Conservation (phyloP, 2,329 filamentous ascomycete species). For the Fusarium temperatum region DNA sequence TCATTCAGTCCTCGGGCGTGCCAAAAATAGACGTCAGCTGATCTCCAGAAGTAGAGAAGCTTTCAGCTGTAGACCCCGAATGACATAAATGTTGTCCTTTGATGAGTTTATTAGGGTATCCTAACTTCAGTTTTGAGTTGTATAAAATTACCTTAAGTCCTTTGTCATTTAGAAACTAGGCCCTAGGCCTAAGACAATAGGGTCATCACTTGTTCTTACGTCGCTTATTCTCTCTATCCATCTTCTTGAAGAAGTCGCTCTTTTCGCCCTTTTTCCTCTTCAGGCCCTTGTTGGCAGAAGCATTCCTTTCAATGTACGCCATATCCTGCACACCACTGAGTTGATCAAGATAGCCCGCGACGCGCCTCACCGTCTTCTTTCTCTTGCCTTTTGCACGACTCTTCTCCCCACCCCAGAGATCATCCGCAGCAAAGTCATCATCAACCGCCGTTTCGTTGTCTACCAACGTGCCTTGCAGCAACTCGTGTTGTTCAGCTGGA, state of each 20-base stretch:
- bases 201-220: fast-evolving
- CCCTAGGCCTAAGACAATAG: fast-evolving
- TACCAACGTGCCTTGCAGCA: constrained; percentile 87
- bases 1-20: too few relatives aligned
- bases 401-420: background rate
- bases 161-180: too few relatives aligned
- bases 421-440: background rate
- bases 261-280: background rate
- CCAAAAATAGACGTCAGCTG: too few relatives aligned
- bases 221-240: constrained; percentile 50
- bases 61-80: fast-evolving
- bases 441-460: constrained; percentile 72
- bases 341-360: constrained; percentile 86
- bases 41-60: too few relatives aligned
- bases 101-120: too few relatives aligned
- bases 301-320: constrained; percentile 89
- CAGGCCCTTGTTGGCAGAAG: constrained; percentile 46
- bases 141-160: too few relatives aligned
- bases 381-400: constrained; percentile 66
- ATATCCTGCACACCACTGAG: constrained; percentile 93
- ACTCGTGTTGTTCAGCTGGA: constrained; percentile 80
- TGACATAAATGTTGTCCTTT: too few relatives aligned
- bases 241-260: constrained; percentile 53
- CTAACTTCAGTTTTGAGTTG: too few relatives aligned
- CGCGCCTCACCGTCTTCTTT: constrained; percentile 70